These are phyloP conservation scores for Apium graveolens DNA, from an alignment of 129 eudicot genomes.

Conservation along the genomic window DNA sequence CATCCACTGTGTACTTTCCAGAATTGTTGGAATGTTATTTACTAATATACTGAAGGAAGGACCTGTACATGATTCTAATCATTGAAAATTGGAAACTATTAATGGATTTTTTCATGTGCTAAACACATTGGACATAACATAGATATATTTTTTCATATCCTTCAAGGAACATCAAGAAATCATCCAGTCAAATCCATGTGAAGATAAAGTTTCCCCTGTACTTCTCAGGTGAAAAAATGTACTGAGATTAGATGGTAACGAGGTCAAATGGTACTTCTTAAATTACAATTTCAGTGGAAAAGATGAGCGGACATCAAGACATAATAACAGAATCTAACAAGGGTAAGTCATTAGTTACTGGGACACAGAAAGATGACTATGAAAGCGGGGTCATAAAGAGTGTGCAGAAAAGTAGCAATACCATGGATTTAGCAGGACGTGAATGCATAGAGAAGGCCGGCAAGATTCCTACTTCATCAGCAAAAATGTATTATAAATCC, in stretches of 20 bases:
- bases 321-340: too few relatives aligned
- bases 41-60: not conserved
- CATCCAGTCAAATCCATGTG: too few relatives aligned
- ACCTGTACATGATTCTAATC: not conserved
- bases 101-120: not conserved
- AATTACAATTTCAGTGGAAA: too few relatives aligned
- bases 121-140: not conserved
- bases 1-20: not conserved
- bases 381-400: too few relatives aligned
- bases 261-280: too few relatives aligned
- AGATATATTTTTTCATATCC: not conserved
- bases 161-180: not conserved
- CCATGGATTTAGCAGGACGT: not conserved
- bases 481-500: not conserved
- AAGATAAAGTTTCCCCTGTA: too few relatives aligned
- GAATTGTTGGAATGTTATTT: not conserved
- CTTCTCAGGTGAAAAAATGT: too few relatives aligned
- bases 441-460: not conserved
- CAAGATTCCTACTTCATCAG: not conserved
- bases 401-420: not conserved
- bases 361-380: not conserved
- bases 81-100: not conserved
- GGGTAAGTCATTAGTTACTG: constrained; percentile 5
- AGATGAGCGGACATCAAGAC: too few relatives aligned
- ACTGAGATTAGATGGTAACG: too few relatives aligned